phyloP scores from a whole-genome alignment of 1,139 yeast species.

The Blastobotrys aristatus region DNA sequence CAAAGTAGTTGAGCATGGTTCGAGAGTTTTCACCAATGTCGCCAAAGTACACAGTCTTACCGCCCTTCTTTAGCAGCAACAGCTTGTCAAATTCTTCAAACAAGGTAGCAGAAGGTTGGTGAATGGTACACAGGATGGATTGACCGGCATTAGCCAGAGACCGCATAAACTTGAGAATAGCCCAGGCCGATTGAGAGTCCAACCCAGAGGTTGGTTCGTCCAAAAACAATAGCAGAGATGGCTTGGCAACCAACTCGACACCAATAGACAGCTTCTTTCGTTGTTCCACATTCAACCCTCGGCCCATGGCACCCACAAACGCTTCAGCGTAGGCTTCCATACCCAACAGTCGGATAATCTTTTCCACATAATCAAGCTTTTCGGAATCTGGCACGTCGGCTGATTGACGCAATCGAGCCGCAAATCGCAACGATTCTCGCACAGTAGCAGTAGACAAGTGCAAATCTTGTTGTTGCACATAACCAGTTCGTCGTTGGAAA shows the following conservation, averaged over 20 bases:
- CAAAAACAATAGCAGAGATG: conserved; percentile 46
- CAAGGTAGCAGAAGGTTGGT: conserved; percentile 54
- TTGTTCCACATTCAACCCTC: conserved; percentile 62
- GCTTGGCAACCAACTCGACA: conserved; percentile 55
- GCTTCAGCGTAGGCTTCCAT: conserved; percentile 63
- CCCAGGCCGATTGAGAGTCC: conserved; percentile 57
- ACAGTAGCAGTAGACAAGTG: conserved; percentile 56
- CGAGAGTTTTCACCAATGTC: conserved; percentile 54
- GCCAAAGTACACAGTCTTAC: conserved; percentile 63
- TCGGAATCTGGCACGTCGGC: conserved; percentile 44
- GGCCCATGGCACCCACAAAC: conserved; percentile 51
- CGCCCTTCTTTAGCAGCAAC: conserved; percentile 48
- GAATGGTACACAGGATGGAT: conserved; percentile 53
- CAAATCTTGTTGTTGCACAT: conserved; percentile 61
- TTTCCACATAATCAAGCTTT: conserved; percentile 55
- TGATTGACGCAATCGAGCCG: conserved; percentile 58
- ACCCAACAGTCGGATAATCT: conserved; percentile 50
- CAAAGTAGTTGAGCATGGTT: conserved; percentile 51
- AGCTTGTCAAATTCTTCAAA: conserved; percentile 51
- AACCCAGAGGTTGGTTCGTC: conserved; percentile 60
- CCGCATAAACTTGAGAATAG: conserved; percentile 48
- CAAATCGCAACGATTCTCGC: conserved; percentile 55
- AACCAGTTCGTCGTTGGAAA: conserved; percentile 58
- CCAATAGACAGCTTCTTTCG: conserved; percentile 63
- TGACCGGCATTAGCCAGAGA: conserved; percentile 52